Evolutionary conservation across 108 stramenopile genomes (phyloP), one percentile per base, ranked within the genome.

Genomic region (Nannochloropsis granulata): DNA sequence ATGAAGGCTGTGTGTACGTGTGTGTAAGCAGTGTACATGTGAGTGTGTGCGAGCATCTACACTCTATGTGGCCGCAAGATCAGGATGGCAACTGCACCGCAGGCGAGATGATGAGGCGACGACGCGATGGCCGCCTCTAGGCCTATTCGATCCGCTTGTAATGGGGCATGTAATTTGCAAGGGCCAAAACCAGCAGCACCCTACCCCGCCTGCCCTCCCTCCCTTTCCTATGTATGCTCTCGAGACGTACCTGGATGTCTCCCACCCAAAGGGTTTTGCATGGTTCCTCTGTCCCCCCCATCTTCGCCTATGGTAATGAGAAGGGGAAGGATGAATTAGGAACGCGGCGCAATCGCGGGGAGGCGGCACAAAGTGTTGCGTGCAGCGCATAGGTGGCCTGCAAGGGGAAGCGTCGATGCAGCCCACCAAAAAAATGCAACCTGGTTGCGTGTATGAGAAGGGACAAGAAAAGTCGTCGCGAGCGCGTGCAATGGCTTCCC

Each of bases 211-310:
- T 16, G 56, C 56, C n/a, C n/a, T n/a, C n/a, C n/a, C n/a, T 71
- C 56, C 0, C 10, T n/a, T 13, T 13, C 34, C 13, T 79, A 8
- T 79, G 79, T 11, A n/a, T 8, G 11, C 13, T 21, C 56, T 46
- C 43, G 14, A 78, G 24, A 56, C 85, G 43, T 78, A 86, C 86
- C 71, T 86, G 86, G 19, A 86, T 82, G 44, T 86, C 86, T 78
- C 86, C 86, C n/a, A 86, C 43, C 86, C 86, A 86, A 25, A 86
- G 43, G 12, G 86, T 86, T 45, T 86, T 86, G 83, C 83, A 85
- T 81, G 0, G 56, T n/a, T 71, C 56, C 56, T 71, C 56, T 71
- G 56, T 71, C 21, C 56, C 56, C n/a, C 56, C 56, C 56, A 71
- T 71, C 56, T 71, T 71, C 16, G 56, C 56, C 56, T 71, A n/a